phyloP scores from a whole-genome alignment of 2,329 filamentous ascomycete species.

The Fusarium udum region DNA sequence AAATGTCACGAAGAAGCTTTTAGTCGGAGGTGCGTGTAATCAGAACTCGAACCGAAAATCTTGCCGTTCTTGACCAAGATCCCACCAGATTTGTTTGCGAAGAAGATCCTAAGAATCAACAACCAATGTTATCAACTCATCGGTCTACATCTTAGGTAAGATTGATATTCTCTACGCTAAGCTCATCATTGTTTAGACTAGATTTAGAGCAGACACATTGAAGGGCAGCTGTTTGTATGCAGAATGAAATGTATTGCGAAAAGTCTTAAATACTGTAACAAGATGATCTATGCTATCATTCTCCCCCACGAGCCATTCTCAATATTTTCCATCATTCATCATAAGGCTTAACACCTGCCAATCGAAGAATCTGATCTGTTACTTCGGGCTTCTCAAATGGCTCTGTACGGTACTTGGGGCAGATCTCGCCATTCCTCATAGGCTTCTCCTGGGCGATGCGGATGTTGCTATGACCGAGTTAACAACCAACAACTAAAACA shows the following conservation, averaged over 20 bases:
- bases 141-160: neutral
- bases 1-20: neutral
- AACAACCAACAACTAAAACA: neutral
- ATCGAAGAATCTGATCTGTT: slow-evolving; percentile 26
- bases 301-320: neutral
- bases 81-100: neutral
- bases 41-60: neutral
- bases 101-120: too few species aligned
- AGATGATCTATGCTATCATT: neutral
- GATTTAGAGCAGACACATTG: neutral
- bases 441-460: slow-evolving; percentile 35
- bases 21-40: neutral
- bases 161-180: neutral
- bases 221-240: neutral
- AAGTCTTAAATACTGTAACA: neutral
- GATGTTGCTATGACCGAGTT: slow-evolving; percentile 8
- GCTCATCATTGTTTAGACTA: too few species aligned
- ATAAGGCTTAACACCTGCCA: slow-evolving; percentile 36
- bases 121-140: neutral
- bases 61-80: too few species aligned
- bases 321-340: neutral
- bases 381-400: slow-evolving; percentile 34
- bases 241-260: neutral
- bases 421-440: slow-evolving; percentile 34
- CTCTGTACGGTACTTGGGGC: slow-evolving; percentile 35